Evolutionary conservation across 2,329 filamentous ascomycete species (phyloP).

Genomic region (Plectosphaerella plurivora): DNA sequence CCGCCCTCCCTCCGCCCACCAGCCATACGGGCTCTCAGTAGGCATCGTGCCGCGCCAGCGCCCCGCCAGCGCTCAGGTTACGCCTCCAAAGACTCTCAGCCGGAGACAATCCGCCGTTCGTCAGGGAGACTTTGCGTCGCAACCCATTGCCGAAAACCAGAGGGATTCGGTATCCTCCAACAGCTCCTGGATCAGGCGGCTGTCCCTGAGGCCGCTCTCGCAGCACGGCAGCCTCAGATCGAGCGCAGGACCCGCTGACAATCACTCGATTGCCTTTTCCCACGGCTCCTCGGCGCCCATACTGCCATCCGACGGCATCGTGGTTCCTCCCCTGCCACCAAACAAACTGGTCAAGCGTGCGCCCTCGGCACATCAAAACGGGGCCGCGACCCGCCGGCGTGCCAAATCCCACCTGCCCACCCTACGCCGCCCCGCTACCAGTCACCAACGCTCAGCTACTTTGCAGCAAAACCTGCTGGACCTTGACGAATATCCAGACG

Average conservation of each 20-base stretch:
- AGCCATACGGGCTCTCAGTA: slow-evolving; percentile 27
- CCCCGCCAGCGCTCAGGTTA: slow-evolving; percentile 33
- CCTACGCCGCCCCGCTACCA: slow-evolving; percentile 70
- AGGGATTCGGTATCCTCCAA: slow-evolving; percentile 57
- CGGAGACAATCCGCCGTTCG: slow-evolving; percentile 40
- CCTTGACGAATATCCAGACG: slow-evolving; percentile 15
- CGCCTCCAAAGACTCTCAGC: slow-evolving; percentile 31
- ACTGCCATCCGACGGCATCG: slow-evolving; percentile 34
- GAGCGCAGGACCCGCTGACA: slow-evolving; percentile 56
- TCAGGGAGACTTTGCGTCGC: slow-evolving; percentile 28
- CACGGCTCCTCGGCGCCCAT: slow-evolving; percentile 65
- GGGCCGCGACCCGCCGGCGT: slow-evolving; percentile 38
- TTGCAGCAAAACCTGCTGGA: slow-evolving; percentile 49
- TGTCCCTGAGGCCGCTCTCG: slow-evolving; percentile 62
- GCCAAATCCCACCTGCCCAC: slow-evolving; percentile 59
- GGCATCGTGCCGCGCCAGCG: slow-evolving; percentile 21
- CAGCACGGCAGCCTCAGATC: slow-evolving; percentile 62
- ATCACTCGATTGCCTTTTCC: slow-evolving; percentile 61
- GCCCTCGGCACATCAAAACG: slow-evolving; percentile 47
- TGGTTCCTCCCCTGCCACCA: slow-evolving; percentile 46
- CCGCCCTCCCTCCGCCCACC: slow-evolving; percentile 9
- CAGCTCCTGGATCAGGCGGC: slow-evolving; percentile 67
- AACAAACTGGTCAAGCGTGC: slow-evolving; percentile 78
- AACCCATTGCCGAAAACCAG: slow-evolving; percentile 36
- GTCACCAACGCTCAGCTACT: slow-evolving; percentile 71